A percentile compares a stretch with the other conserved stretches of the same genome.
Conservation (phyloP, 495 filamentous ascomycete species). For the Xylaria curta region DNA sequence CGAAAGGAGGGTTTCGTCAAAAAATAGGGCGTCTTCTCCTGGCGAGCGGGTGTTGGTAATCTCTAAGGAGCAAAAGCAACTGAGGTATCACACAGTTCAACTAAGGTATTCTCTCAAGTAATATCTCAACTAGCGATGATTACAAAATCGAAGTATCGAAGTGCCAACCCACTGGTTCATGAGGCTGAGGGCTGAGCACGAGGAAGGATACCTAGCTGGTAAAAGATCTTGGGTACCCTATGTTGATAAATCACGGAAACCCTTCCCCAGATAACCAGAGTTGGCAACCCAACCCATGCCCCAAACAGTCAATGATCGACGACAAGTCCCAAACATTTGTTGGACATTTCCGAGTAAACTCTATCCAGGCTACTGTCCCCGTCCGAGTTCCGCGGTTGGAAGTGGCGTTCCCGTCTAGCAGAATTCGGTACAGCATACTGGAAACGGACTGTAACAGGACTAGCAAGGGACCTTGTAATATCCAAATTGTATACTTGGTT, state of each 20-base stretch:
- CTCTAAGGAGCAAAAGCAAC: neutral
- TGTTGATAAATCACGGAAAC: slow-evolving; percentile 9
- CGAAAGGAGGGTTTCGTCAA: neutral
- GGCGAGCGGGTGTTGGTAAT: neutral
- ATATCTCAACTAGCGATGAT: neutral
- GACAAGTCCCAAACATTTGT: neutral
- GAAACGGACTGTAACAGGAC: neutral
- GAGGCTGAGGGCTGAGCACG: neutral
- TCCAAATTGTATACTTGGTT: neutral
- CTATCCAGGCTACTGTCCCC: neutral
- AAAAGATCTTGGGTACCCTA: slow-evolving; percentile 15
- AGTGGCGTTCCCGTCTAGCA: neutral
- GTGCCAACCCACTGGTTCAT: neutral
- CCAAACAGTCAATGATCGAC: slow-evolving; percentile 6
- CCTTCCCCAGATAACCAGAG: slow-evolving; percentile 5
- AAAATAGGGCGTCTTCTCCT: neutral
- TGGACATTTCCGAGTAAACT: neutral
- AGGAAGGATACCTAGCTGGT: neutral
- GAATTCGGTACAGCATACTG: neutral
- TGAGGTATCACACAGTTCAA: neutral
- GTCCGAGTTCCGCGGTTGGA: neutral
- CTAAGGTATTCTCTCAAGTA: neutral
- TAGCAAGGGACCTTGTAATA: neutral
- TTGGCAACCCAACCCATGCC: neutral
- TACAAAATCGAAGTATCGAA: neutral